Percentiles rank a stretch among this genome's conserved stretches.
Conservation (phyloP, 2,329 filamentous ascomycete genomes). For the Ramularia collo-cygni region DNA sequence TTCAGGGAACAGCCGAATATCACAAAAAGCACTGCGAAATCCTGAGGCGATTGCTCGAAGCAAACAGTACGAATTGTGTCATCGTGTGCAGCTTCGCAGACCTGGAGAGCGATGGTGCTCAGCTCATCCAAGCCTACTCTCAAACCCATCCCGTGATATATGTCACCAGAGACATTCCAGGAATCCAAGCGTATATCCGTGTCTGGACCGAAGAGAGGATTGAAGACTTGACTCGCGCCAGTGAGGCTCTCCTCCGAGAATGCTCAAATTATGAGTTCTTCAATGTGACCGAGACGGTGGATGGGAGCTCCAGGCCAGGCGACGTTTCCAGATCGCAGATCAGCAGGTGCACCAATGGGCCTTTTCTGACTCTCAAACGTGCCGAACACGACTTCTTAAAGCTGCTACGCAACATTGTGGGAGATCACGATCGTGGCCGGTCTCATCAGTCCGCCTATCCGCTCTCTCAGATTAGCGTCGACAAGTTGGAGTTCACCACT, state of each 20-base stretch:
- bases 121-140: conserved; percentile 55
- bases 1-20: conserved; percentile 56
- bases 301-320: conserved; percentile 26
- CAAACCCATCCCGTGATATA: conserved; percentile 64
- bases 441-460: conserved; percentile 60
- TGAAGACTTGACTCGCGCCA: conserved; percentile 51
- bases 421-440: conserved; percentile 45
- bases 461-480: conserved; percentile 53
- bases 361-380: conserved; percentile 61
- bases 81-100: conserved; percentile 66
- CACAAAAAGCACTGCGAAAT: conserved; percentile 57
- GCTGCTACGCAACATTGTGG: conserved; percentile 56
- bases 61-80: conserved; percentile 55
- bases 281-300: conserved; percentile 55
- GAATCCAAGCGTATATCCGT: conserved; percentile 56
- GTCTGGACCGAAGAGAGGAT: conserved; percentile 50
- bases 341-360: conserved; percentile 39
- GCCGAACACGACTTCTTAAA: conserved; percentile 64
- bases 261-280: conserved; percentile 73
- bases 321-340: conserved; percentile 12
- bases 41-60: conserved; percentile 52
- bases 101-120: conserved; percentile 58
- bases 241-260: conserved; percentile 52
- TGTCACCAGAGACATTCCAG: conserved; percentile 57
- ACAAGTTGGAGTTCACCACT: conserved; percentile 59